A percentile compares a stretch with the other conserved stretches of the same genome.
Conservation (phyloP, 2,329 filamentous ascomycete genomes). For the Venturiaceae sp. region DNA sequence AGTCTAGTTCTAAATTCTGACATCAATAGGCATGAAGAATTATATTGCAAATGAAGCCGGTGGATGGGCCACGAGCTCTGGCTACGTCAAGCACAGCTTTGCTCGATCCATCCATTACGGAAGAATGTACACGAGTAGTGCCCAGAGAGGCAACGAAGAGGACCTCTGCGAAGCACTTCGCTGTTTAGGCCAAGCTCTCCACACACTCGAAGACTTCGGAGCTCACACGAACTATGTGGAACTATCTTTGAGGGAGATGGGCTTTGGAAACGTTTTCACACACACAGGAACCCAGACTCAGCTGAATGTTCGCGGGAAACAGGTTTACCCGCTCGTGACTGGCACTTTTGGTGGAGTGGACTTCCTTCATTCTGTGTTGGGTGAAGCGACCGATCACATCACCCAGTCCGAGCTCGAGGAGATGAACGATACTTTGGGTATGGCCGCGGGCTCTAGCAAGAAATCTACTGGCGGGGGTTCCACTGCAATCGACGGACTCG, state of each 20-base stretch:
- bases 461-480: conserved; percentile 20
- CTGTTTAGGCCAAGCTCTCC: conserved; percentile 42
- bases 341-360: conserved; percentile 45
- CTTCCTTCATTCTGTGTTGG: conserved; percentile 40
- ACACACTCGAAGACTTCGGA: conserved; percentile 45
- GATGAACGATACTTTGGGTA: conserved; percentile 32
- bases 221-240: conserved; percentile 47
- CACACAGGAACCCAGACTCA: conserved; percentile 38
- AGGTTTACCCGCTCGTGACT: conserved; percentile 42
- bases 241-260: conserved; percentile 41
- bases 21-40: conserved; percentile 78
- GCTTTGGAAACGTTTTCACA: conserved; percentile 40
- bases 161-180: conserved; percentile 39
- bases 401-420: conserved; percentile 38
- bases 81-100: conserved; percentile 55
- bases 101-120: conserved; percentile 38
- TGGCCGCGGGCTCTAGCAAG: conserved; percentile 25
- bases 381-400: conserved; percentile 39
- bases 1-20: not conserved
- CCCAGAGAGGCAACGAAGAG: conserved; percentile 29
- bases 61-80: conserved; percentile 80
- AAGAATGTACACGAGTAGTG: conserved; percentile 34
- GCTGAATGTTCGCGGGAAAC: conserved; percentile 35
- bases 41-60: conserved; percentile 91
- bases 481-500: conserved; percentile 36